Conservation (phyloP, 306 rosid genomes). For the Pueraria montana region DNA sequence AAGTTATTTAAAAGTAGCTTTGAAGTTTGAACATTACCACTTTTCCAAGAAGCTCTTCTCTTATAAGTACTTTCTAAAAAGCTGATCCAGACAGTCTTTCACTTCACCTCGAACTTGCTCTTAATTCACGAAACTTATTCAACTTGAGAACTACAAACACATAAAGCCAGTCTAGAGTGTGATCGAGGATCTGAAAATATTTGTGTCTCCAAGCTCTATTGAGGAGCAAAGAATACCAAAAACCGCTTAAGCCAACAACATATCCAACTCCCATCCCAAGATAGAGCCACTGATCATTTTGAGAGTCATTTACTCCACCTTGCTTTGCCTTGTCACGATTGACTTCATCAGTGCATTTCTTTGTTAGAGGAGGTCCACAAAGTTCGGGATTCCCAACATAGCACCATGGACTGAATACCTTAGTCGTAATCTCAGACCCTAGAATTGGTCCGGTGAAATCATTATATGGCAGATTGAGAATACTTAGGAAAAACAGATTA, state of each 20-base stretch:
- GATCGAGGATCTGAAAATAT: neutral
- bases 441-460: neutral
- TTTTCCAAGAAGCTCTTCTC: neutral
- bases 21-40: neutral
- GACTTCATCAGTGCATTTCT: neutral
- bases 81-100: neutral
- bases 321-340: neutral
- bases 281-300: neutral
- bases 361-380: neutral
- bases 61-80: neutral
- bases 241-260: neutral
- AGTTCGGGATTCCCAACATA: neutral
- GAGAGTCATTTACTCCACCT: neutral
- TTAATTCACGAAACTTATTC: neutral
- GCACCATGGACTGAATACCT: neutral
- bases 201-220: neutral
- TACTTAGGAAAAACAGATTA: neutral
- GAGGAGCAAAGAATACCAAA: constrained; percentile 14
- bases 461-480: neutral
- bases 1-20: neutral
- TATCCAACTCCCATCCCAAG: neutral
- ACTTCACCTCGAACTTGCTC: neutral
- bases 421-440: neutral
- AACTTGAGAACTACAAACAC: neutral
- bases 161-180: neutral